Evolutionary conservation across 2,329 filamentous ascomycete species (phyloP), one percentile per base, ranked within the genome.

Genomic region (Botrytis paeoniae): DNA sequence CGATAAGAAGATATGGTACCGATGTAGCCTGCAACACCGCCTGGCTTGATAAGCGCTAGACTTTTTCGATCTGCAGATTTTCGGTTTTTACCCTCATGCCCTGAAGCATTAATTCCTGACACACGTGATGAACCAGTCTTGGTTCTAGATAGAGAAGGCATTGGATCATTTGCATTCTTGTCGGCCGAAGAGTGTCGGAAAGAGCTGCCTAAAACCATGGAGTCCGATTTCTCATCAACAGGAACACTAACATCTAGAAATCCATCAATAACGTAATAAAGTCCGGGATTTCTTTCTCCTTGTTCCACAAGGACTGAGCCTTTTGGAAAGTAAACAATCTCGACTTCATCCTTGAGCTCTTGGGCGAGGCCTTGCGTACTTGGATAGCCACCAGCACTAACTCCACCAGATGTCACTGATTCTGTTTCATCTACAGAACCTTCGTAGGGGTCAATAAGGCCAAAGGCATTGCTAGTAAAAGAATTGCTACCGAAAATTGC

Each of bases 231-330:
- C 4, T 79, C 79, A 48, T 91, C 89, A 0, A 89, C 85, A 2
- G 93, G 91, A n/a, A 97, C 91, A 75, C 94, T 94, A 61, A 98
- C 95, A 79, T 99, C 96, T 51, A 99, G 84, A 78, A 99, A 99
- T 0, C 96, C 96, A 81, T 99, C 96, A 68, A 99, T 92, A 4
- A 99, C 95, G 82, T 99, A 99, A 83, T 99, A 99, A 0, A 99
- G 82, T 0, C 96, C 96, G 0, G 96, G 96, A 78, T 97, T 97
- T n/a, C 96, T 89, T 81, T 99, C 96, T 16, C 96, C 95, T 83
- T 98, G 95, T 80, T 99, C 96, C 0, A 99, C 95, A 25, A 99
- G 86, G 0, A 99, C 92, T 2, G 96, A 95, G 3, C 93, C 95
- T 81, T 98, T 93, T 0, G 95, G 95, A 77, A 99, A 99, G 83